Evolutionary conservation across 768 basidiomycete species (phyloP), one percentile per base, ranked within the genome.

Genomic region (Termitomyces sp.): DNA sequence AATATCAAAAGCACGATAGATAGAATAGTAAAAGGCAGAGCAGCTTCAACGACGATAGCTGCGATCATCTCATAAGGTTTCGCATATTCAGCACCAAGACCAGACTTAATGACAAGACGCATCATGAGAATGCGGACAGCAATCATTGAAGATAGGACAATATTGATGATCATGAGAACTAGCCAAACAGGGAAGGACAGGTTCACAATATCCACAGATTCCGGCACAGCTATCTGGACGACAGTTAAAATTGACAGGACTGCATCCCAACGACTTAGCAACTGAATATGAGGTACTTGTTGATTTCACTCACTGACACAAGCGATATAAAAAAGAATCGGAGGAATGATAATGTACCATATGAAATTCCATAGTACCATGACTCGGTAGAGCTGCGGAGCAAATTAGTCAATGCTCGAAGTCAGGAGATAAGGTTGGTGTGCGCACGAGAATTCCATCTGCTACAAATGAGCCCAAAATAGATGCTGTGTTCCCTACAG

Each of bases 391-490:
- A 58, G 30, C 57, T 58, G 44, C 5, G 14, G 22, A 47, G 18
- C 1, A 36, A 30, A 36, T 24, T 44, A 5, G 13, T 44, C 16
- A 43, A 28, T 11, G 11, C 13, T 16, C 30, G 41, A n/a, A 7
- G 14, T 28, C 7, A 20, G 28, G 13, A 32, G 1, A 46, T 22
- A 24, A 41, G 24, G 20, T 5, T 5, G 35, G 30, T 46, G 74
- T 46, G 56, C 72, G 47, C 52, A 79, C 78, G 60, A 79, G 66
- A 45, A 77, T 54, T 1, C 62, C 76, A 44, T 76, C 73, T 9
- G 70, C 69, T 61, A 76, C 59, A 13, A 75, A 64, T 13, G 75
- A 72, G 41, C 73, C 55, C 16, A 68, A n/a, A 22, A 66, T 59
- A 14, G 69, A 60, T 9, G 69, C 68, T 6, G 63, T 60, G 22